Base-by-base conservation (phyloP, 352 stramenopile genomes). In the Pythium scleroteichum region DNA sequence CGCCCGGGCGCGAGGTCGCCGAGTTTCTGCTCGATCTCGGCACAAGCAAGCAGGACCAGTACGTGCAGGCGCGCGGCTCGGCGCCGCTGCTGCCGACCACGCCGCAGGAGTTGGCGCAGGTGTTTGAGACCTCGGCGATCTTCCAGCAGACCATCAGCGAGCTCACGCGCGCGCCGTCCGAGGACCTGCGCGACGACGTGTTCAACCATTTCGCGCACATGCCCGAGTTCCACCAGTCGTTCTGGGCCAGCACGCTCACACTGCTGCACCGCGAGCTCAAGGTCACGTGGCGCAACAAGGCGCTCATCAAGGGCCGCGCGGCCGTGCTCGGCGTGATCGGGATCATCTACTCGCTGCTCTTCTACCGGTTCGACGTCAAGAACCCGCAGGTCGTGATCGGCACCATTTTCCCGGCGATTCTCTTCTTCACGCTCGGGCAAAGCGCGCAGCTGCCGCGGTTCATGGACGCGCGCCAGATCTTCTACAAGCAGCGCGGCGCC, bases 11-110 rank as follows among this genome's bases (percentile, higher is more conserved):
- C 59, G 92, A 98, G 64, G 62, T 92, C n/a, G 92, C 90, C 20
- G 94, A 98, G 67, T 98, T 96, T 68, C 69, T 98, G 53, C 78
- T 94, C 48, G 83, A 82, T 41, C 52, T 86, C 3, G 72, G 70
- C 6, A 84, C 76, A 12, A 23, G 58, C 3, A 71, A 78, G 52
- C 73, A 82, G 41, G 5, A 38, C 6, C 39, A 52, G 32, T 72
- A 72, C 55, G 59, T 22, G 56, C 22, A 50, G 14, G 16, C 51
- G 26, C 13, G 23, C 67, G 39, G 12, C 19, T 50, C 22, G 29
- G 24, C 44, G 26, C 16, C 8, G 1, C 40, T 47, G 17, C 40
- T 47, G 40, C 7, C 19, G 16, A 13, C 45, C 33, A 42, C 39
- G 54, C 33, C 44, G 44, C 6, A 46, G 9, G 62, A 75, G 45